Evolutionary conservation across 305 asterid species (phyloP).

Genomic region (Fraxinus latifolia): DNA sequence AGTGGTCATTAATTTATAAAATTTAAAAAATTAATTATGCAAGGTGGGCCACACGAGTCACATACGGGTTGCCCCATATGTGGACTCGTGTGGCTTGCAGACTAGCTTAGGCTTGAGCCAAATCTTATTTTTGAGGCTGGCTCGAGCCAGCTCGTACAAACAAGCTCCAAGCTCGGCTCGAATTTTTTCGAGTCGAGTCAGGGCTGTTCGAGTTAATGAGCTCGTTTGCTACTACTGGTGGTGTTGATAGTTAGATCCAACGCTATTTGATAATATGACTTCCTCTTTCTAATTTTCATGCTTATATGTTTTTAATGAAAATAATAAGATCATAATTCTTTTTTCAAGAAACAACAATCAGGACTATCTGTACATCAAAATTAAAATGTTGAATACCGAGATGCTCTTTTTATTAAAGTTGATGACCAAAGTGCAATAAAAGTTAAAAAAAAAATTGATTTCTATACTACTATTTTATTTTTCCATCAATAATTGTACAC

Average conservation of each 20-base stretch:
- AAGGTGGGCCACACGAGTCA: not conserved
- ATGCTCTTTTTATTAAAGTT: not conserved
- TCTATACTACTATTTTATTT: not conserved
- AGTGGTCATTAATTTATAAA: too few relatives aligned
- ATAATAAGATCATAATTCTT: not conserved
- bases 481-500: not conserved
- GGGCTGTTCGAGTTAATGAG: too few relatives aligned
- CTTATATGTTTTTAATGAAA: not conserved
- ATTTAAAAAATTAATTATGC: too few relatives aligned
- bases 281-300: not conserved
- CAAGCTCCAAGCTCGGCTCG: too few relatives aligned
- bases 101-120: too few relatives aligned
- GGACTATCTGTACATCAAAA: slow-evolving; percentile 3
- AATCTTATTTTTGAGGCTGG: too few relatives aligned
- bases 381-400: not conserved
- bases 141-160: too few relatives aligned
- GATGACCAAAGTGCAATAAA: not conserved
- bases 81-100: too few relatives aligned
- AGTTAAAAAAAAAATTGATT: not conserved
- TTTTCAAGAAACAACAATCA: not conserved
- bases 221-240: too few relatives aligned
- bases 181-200: too few relatives aligned
- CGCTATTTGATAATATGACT: not conserved
- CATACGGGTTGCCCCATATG: too few relatives aligned
- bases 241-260: too few relatives aligned